Evolutionary conservation across 1,139 yeast species (phyloP).

Genomic region (Hyphopichia khmerensis): DNA sequence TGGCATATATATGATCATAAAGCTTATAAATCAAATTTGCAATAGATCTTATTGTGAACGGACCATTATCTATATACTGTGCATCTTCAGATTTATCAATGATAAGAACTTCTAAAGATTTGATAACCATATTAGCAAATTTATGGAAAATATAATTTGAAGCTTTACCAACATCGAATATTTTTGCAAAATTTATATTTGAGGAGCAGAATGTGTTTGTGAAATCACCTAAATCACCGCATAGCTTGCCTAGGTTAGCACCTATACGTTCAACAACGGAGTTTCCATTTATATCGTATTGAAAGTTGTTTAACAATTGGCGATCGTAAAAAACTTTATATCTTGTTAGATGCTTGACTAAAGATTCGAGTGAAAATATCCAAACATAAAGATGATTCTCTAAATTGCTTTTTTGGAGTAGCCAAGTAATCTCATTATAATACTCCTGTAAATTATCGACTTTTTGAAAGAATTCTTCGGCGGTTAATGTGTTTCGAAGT

Average conservation of each 20-base stretch:
- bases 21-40: constrained; percentile 8
- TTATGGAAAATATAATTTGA: constrained; percentile 5
- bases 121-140: constrained; percentile 9
- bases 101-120: constrained; percentile 14
- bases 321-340: constrained; percentile 10
- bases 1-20: constrained; percentile 4
- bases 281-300: constrained; percentile 2
- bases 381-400: constrained; percentile 18
- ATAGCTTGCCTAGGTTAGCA: constrained; percentile 10
- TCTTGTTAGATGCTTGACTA: constrained; percentile 10
- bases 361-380: constrained; percentile 15
- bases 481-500: neutral
- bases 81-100: constrained; percentile 15
- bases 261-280: constrained; percentile 6
- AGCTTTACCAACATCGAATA: constrained; percentile 1
- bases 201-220: constrained; percentile 1
- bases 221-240: constrained; percentile 11
- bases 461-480: constrained; percentile 8
- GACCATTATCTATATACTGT: constrained; percentile 8
- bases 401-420: constrained; percentile 12
- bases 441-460: constrained; percentile 20
- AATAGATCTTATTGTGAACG: constrained; percentile 8
- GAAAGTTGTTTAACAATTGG: neutral
- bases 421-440: constrained; percentile 14
- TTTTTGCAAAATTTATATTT: neutral